Evolutionary conservation across 129 eudicot species (phyloP), one percentile per base, ranked within the genome.

Genomic region (Flaveria brownii): DNA sequence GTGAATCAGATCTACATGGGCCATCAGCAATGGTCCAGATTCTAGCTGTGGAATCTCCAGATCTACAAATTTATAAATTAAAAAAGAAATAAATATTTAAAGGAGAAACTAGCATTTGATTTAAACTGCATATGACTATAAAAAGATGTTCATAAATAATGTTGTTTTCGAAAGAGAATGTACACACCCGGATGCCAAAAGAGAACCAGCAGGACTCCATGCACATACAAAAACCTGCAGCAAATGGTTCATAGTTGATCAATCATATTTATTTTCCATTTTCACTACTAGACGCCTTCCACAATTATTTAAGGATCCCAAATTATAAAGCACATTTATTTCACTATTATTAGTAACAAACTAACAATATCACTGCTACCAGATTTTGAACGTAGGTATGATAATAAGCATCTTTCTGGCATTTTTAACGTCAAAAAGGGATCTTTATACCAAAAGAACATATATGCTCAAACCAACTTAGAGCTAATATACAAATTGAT

Each of bases 201-300:
- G 92, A 41, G 97, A 88, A 55, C 92, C 98, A 28, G 84, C 70
- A 55, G 98, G 97, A 82, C 93, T 90, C 98, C 98, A 93, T 3
- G 98, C 92, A 68, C 98, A 93, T 20, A 89, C 97, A 81, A 89
- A 93, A 82, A 93, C 98, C 98, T 93, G 90, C n/a, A 56, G 81
- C 70, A 33, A 63, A 55, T 66, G 47, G 62, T 14, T 14, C 54
- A 47, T 13, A 60, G 51, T 22, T 11, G 23, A 70, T 59, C n/a
- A 60, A 66, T 30, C 45, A 63, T 20, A 66, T 39, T 15, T 63
- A 63, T 30, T 15, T 4, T 63, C 46, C 20, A 63, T 15, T 10
- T 33, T 14, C 20, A 30, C 13, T 63, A 2, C 41, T 4, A 36
- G 41, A 36, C 1, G 4, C 41, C 41, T 36, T 36, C 7, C 41